Percentiles rank a stretch among this genome's conserved stretches.
Conservation (phyloP, 2,329 filamentous ascomycete species). For the Anthostomella pinea region DNA sequence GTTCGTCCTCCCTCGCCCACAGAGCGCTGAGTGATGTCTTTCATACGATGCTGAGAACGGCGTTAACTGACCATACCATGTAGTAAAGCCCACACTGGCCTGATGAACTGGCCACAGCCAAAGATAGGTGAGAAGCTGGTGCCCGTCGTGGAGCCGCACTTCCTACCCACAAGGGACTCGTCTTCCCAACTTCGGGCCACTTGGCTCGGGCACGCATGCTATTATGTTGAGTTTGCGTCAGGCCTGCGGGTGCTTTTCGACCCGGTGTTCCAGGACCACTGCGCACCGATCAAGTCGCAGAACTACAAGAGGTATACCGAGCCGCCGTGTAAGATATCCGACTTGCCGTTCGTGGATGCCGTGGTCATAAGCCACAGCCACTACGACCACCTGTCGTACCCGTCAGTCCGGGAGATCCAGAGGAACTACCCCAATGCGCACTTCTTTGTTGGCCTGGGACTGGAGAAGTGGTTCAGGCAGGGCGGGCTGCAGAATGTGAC, state of each 20-base stretch:
- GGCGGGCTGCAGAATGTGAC: conserved; percentile 73
- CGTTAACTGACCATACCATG: not conserved
- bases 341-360: conserved; percentile 73
- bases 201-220: conserved; percentile 94
- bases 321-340: conserved; percentile 70
- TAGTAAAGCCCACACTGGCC: conserved; percentile 34
- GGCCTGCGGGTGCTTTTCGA: conserved; percentile 90
- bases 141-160: conserved; percentile 62
- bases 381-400: conserved; percentile 86
- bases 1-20: conserved; percentile 13
- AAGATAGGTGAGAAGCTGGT: conserved; percentile 56
- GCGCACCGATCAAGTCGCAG: conserved; percentile 69
- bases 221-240: conserved; percentile 83
- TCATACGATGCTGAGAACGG: not conserved
- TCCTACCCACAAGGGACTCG: conserved; percentile 59
- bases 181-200: conserved; percentile 69
- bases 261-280: conserved; percentile 86
- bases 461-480: conserved; percentile 76
- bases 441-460: conserved; percentile 83
- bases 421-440: conserved; percentile 73
- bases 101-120: conserved; percentile 55
- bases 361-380: conserved; percentile 87
- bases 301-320: conserved; percentile 77
- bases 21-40: not conserved
- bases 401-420: conserved; percentile 68